Evolutionary conservation across 169 alveolate genomes (phyloP).

Genomic region (Cryptosporidium sp.): DNA sequence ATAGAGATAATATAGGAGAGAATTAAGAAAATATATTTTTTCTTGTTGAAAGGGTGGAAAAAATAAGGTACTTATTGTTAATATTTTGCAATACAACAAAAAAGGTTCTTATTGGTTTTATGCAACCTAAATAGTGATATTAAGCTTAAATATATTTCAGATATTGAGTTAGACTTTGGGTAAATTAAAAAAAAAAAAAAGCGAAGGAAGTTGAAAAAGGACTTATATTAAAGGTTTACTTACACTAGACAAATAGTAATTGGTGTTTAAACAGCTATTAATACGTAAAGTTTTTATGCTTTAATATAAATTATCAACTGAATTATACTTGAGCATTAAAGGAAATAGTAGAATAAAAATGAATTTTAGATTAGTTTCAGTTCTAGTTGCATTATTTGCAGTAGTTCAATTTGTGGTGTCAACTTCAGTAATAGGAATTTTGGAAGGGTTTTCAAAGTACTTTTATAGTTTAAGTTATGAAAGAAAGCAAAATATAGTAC

Average conservation of each 20-base stretch:
- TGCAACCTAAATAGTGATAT: neutral
- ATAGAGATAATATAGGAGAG: neutral
- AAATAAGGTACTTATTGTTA: neutral
- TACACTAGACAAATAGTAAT: neutral
- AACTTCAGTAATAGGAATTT: neutral
- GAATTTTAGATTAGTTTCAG: conserved; percentile 29
- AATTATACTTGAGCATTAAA: neutral
- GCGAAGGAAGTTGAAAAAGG: neutral
- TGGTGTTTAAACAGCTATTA: conserved; percentile 16
- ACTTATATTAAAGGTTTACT: neutral
- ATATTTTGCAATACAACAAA: neutral
- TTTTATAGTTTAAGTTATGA: conserved; percentile 58
- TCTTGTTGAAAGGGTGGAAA: neutral
- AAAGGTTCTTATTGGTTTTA: neutral
- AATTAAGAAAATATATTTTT: neutral
- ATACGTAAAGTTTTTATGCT: neutral
- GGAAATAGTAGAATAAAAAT: neutral
- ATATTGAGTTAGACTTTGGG: neutral
- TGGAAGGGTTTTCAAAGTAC: conserved; percentile 45
- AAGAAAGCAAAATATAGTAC: conserved; percentile 45
- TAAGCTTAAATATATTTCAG: neutral
- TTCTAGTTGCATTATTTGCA: conserved; percentile 7
- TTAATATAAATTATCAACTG: neutral
- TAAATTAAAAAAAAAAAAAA: neutral
- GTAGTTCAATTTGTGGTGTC: neutral